Evolutionary conservation across 2,329 filamentous ascomycete species (phyloP).

Genomic region (Alternaria sp.): DNA sequence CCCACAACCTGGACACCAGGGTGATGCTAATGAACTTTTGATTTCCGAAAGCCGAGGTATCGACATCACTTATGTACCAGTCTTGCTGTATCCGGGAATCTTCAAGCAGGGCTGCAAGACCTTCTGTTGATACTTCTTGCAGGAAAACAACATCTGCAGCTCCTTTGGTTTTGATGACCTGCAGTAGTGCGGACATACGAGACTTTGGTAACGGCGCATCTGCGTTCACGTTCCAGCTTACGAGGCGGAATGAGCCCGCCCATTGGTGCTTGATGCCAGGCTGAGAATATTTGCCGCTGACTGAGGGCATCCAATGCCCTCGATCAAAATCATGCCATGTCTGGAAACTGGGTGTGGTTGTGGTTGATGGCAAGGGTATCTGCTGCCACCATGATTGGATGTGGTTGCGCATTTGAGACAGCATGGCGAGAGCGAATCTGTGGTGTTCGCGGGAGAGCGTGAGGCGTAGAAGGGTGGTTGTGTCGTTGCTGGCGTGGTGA

Average conservation of each 20-base stretch:
- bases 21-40: constrained; percentile 6
- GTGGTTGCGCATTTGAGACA: constrained; percentile 1
- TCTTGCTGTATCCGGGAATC: neutral
- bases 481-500: neutral
- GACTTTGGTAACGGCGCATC: neutral
- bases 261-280: neutral
- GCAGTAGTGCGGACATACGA: constrained; percentile 5
- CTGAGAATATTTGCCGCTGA: neutral
- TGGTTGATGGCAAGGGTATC: constrained; percentile 1
- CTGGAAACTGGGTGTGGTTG: constrained; percentile 4
- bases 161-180: neutral
- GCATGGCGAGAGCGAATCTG: neutral
- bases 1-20: neutral
- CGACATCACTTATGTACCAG: constrained; percentile 2
- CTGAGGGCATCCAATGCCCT: neutral
- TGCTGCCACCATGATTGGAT: constrained; percentile 8
- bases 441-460: neutral
- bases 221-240: constrained; percentile 4
- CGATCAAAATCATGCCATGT: neutral
- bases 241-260: constrained; percentile 5
- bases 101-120: neutral
- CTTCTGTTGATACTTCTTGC: constrained; percentile 4
- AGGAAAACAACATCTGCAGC: constrained; percentile 1
- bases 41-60: neutral
- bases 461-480: neutral